A percentile compares a stretch with the other conserved stretches of the same genome.
Evolutionary conservation across 352 stramenopile genomes (phyloP).

Genomic region (Phytophthora fragariaefolia): DNA sequence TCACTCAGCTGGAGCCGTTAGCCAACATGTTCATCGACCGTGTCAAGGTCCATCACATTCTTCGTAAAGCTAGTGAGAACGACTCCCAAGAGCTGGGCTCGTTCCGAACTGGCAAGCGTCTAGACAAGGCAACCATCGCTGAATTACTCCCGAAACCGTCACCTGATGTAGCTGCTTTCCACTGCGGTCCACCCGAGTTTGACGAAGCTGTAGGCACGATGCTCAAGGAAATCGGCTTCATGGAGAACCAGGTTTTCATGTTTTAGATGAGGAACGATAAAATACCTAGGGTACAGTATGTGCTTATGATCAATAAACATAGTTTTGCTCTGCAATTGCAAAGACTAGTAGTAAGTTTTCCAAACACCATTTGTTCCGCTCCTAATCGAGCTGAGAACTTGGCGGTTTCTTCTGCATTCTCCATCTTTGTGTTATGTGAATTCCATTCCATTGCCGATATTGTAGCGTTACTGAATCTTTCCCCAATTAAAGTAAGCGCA

Average conservation of each 20-base stretch:
- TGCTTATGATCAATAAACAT: neutral
- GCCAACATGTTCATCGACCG: constrained; percentile 79
- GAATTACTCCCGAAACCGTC: constrained; percentile 52
- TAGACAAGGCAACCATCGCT: constrained; percentile 54
- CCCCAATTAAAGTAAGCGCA: too few relatives aligned
- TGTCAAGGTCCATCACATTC: constrained; percentile 72
- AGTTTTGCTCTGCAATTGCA: too few relatives aligned
- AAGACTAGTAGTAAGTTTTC: neutral
- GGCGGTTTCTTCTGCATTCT: too few relatives aligned
- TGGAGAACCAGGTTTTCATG: constrained; percentile 63
- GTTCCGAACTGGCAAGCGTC: constrained; percentile 51
- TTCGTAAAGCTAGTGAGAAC: constrained; percentile 52
- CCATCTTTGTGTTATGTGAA: too few relatives aligned
- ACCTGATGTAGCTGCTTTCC: constrained; percentile 61
- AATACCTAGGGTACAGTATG: neutral
- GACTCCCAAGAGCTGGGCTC: constrained; percentile 59
- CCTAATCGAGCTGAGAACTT: too few relatives aligned
- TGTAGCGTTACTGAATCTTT: too few relatives aligned
- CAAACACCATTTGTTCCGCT: too few relatives aligned
- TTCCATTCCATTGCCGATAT: too few relatives aligned
- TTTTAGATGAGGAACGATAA: constrained; percentile 45
- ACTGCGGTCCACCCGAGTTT: constrained; percentile 78
- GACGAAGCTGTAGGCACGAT: constrained; percentile 60
- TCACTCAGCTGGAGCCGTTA: constrained; percentile 76
- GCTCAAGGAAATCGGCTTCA: constrained; percentile 57